Evolutionary conservation across 805 yeast genomes (phyloP), one percentile per base, ranked within the genome.

Genomic region (Suhomyces sp.): DNA sequence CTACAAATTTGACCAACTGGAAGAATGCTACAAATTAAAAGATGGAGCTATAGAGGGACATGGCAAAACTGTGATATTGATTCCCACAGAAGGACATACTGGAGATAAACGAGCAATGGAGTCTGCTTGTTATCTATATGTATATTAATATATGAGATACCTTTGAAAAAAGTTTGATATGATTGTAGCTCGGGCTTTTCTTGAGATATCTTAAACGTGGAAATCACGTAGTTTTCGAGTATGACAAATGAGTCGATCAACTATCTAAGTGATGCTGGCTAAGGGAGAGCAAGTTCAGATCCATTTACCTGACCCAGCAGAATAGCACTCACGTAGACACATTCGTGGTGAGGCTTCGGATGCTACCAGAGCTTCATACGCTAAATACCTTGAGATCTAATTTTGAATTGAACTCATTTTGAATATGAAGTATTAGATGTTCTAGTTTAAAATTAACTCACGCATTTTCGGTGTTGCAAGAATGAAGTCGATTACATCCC

Each of bases 1-100:
- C 80, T 43, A 78, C 87, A 22, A 83, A 83, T 53, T 58, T 65
- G 47, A 67, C 65, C 44, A 57, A 52, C 31, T 45, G 48, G 37
- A 39, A 44, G 20, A 48, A 47, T 10, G 12, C 40, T 44, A 22
- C 27, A 25, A 43, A 41, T 9, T 41, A 7, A n/a, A n/a, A n/a
- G 17, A 31, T 6, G 17, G 7, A 24, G 35, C 17, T 31, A 27
- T 1, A 27, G 31, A 27, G 13, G 4, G 6, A 31, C 5, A 1
- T 19, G 24, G 13, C 24, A n/a, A 27, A 21, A 15, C 15, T 17
- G 27, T 19, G 13, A 5, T 22, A 13, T 20, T 31, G 40, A 19
- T 45, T 3, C 31, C 21, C 25, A 43, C 27, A 13, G 22, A 22
- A 8, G 12, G 9, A 37, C 6, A 17, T n/a, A 37, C 41, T 19